Evolutionary conservation across 176 grass and related monocot genomes (phyloP).

Genomic region (Juncus inflexus): DNA sequence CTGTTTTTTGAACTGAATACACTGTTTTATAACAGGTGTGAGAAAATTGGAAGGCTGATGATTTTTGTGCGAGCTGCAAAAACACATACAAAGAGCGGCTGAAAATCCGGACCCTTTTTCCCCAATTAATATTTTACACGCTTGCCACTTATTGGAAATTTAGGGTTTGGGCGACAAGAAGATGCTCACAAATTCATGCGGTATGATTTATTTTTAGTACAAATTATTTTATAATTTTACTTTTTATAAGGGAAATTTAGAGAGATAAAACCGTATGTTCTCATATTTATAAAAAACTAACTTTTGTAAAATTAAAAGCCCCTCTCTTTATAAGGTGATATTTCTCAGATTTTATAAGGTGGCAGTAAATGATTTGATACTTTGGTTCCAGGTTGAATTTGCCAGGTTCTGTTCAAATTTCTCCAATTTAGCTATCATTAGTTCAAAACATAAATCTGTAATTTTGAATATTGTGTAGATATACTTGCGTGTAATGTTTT

Average conservation of each 20-base stretch:
- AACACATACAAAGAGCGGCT: slow-evolving; percentile 60
- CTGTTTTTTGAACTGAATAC: no score
- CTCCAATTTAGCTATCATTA: not conserved
- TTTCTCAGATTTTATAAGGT: slow-evolving; percentile 79
- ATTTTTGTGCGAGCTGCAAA: slow-evolving; percentile 89
- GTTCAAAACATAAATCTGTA: no score
- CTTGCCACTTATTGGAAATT: slow-evolving; percentile 88
- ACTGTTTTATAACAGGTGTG: slow-evolving; percentile 34
- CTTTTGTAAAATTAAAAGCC: no score
- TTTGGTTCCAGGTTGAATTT: slow-evolving; percentile 92
- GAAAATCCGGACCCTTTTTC: slow-evolving; percentile 67
- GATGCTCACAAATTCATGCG: slow-evolving; percentile 99
- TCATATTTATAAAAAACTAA: no score
- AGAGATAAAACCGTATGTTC: no score
- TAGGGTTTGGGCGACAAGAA: slow-evolving; percentile 89
- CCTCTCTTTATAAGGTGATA: no score
- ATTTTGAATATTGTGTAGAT: no score
- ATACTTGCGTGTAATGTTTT: no score
- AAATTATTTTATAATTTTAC: no score
- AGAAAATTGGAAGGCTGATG: slow-evolving; percentile 77
- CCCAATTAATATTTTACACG: slow-evolving; percentile 83
- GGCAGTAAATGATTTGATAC: slow-evolving; percentile 48
- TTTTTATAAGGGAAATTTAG: no score
- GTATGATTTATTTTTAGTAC: slow-evolving; percentile 20
- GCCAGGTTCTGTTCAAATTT: slow-evolving; percentile 29